These are phyloP conservation scores for Solanum pinnatisectum DNA, from an alignment of 257 asterid genomes.

Conservation along the genomic window DNA sequence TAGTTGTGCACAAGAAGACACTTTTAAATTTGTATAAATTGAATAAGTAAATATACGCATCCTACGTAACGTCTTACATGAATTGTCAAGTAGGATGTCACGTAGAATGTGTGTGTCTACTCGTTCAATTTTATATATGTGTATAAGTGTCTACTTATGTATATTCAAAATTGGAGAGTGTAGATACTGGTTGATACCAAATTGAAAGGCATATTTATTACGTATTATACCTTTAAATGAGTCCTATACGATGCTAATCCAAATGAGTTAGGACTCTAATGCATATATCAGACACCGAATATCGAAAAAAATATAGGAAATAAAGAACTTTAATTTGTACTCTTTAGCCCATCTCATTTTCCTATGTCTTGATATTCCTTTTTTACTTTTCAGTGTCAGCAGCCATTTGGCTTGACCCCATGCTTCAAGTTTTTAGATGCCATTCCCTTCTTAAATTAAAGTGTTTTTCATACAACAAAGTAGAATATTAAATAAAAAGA, in stretches of 20 bases:
- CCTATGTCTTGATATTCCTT: conserved; percentile 20
- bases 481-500: background rate
- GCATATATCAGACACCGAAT: background rate
- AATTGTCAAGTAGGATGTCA: background rate
- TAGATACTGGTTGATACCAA: background rate
- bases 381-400: conserved; percentile 19
- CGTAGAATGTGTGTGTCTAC: background rate
- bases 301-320: background rate
- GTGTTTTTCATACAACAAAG: background rate
- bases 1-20: no score
- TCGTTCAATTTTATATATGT: no score
- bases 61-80: no score
- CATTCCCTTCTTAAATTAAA: conserved; percentile 23
- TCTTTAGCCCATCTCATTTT: conserved; percentile 11
- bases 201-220: no score
- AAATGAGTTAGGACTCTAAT: background rate
- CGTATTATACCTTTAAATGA: no score
- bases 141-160: no score
- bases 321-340: background rate
- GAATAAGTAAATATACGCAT: background rate
- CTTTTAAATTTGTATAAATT: no score
- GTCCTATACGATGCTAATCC: background rate
- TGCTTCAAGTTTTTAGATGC: conserved; percentile 20
- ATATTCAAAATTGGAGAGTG: fast-evolving
- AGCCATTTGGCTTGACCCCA: conserved; percentile 29